phyloP scores from a whole-genome alignment of 371 early-diverging fungal species.

The Apophysomyces trapeziformis region DNA sequence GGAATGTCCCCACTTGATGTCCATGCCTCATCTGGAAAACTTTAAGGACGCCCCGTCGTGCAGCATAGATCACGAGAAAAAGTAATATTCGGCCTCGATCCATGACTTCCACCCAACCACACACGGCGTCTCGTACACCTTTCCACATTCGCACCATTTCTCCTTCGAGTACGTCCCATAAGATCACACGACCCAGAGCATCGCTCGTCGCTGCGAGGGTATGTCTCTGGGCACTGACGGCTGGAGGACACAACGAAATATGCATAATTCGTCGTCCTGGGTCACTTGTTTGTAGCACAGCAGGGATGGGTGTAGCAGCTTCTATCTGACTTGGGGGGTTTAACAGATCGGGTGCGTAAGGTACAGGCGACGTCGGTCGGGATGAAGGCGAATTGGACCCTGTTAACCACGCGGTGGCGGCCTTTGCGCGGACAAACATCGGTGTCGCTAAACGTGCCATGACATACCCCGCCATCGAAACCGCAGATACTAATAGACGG shows the following conservation, averaged over 20 bases:
- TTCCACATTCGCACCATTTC: conserved; percentile 73
- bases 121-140: conserved; percentile 66
- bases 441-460: conserved; percentile 62
- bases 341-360: conserved; percentile 46
- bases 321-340: conserved; percentile 52
- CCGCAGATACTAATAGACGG: conserved; percentile 59
- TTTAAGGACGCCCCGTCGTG: conserved; percentile 59
- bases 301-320: conserved; percentile 57
- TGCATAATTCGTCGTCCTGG: conserved; percentile 53
- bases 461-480: conserved; percentile 62
- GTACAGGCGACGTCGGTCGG: conserved; percentile 43
- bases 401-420: conserved; percentile 49
- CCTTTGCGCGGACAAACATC: conserved; percentile 65
- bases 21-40: conserved; percentile 68
- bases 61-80: conserved; percentile 65
- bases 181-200: conserved; percentile 63
- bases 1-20: conserved; percentile 57
- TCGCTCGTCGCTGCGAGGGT: conserved; percentile 66
- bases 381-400: conserved; percentile 18
- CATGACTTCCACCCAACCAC: conserved; percentile 64
- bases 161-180: conserved; percentile 61
- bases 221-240: conserved; percentile 49
- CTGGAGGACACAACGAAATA: conserved; percentile 51
- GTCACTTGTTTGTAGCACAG: conserved; percentile 49
- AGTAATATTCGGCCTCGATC: conserved; percentile 35